A percentile compares a stretch with the other conserved stretches of the same genome.
Conservation (phyloP, 192 early-diverging fungal genomes). For the Backusella westeae region DNA sequence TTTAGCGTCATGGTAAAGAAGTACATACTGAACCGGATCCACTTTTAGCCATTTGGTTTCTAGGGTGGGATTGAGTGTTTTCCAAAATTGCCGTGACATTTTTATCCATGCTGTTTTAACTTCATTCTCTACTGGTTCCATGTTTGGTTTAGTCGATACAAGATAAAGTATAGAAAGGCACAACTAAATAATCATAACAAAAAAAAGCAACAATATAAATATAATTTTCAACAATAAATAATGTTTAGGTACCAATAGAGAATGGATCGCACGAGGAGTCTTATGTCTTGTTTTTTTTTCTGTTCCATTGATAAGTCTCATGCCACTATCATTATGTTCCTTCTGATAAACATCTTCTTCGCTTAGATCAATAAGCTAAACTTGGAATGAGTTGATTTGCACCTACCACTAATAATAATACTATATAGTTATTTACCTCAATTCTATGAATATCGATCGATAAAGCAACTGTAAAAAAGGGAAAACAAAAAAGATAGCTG, state of each 20-base stretch:
- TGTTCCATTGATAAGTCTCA: conserved; percentile 2
- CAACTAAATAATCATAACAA: neutral
- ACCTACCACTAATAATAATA: neutral
- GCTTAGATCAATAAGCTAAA: conserved; percentile 29
- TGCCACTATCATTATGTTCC: neutral
- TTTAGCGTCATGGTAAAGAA: conserved; percentile 2
- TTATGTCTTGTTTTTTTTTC: neutral
- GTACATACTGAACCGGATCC: conserved; percentile 13
- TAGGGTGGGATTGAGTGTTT: neutral
- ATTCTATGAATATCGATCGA: conserved; percentile 77
- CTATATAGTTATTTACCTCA: conserved; percentile 45
- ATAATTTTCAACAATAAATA: neutral
- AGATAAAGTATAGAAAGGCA: neutral
- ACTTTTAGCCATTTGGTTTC: conserved; percentile 27
- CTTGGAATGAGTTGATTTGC: neutral
- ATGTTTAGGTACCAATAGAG: neutral
- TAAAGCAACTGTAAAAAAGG: conserved; percentile 74
- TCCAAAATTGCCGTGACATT: neutral
- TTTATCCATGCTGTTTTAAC: neutral
- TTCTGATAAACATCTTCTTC: conserved; percentile 11
- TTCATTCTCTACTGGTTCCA: neutral
- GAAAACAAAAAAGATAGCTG: conserved; percentile 74
- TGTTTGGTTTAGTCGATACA: neutral
- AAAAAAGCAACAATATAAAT: neutral
- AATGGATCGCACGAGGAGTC: neutral